Evolutionary conservation across 345 rosid species (phyloP).

Genomic region (Acer saccharum): DNA sequence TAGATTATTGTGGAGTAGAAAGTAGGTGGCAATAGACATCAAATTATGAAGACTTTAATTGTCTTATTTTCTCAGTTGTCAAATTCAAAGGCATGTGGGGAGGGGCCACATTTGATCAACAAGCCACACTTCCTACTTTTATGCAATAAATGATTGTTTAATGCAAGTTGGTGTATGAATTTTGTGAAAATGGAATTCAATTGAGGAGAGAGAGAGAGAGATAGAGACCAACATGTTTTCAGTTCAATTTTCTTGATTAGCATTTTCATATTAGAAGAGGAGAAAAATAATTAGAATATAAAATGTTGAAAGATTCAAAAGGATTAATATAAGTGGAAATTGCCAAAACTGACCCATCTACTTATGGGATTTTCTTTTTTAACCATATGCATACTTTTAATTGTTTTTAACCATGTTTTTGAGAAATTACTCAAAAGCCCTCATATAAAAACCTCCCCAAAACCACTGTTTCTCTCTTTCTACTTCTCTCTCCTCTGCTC

Average conservation of each 20-base stretch:
- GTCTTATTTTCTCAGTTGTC: not conserved
- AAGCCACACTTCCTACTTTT: not conserved
- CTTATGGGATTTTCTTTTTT: too few relatives aligned
- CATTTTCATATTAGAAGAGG: not conserved
- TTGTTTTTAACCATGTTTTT: too few relatives aligned
- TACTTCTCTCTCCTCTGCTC: too few relatives aligned
- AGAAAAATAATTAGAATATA: not conserved
- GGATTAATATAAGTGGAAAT: not conserved
- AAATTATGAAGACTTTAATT: not conserved
- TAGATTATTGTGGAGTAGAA: not conserved
- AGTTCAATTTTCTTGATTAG: not conserved
- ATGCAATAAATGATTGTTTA: not conserved
- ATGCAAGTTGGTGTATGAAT: not conserved
- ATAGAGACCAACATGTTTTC: not conserved
- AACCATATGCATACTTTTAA: too few relatives aligned
- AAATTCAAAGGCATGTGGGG: not conserved
- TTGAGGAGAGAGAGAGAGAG: not conserved
- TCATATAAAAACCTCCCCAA: too few relatives aligned
- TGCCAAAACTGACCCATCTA: too few relatives aligned
- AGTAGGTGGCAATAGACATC: not conserved
- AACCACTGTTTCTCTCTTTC: too few relatives aligned
- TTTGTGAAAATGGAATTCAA: not conserved
- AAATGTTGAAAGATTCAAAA: not conserved
- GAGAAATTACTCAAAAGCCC: too few relatives aligned
- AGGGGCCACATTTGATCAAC: not conserved